Percentiles rank a stretch among this genome's conserved stretches.
Evolutionary conservation across 495 filamentous ascomycete species (phyloP).

Genomic region (Penicillium goetzii): DNA sequence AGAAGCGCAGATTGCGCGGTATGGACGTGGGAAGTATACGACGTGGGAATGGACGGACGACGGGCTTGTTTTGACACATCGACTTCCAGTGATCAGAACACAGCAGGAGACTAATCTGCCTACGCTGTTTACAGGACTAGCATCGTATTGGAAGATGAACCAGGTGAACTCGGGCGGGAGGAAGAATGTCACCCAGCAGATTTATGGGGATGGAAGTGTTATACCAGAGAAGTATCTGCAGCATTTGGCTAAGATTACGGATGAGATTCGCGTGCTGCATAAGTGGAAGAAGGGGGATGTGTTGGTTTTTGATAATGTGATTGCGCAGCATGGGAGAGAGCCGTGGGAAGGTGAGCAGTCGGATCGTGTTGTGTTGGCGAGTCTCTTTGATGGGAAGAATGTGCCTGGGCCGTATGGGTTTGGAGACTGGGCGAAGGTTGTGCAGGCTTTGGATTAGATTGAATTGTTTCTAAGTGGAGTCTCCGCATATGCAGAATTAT

Average conservation of each 20-base stretch:
- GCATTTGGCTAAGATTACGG: slow-evolving; percentile 49
- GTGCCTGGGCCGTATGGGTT: slow-evolving; percentile 49
- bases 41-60: slow-evolving; percentile 56
- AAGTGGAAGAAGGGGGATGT: slow-evolving; percentile 47
- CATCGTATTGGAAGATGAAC: slow-evolving; percentile 48
- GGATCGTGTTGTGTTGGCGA: slow-evolving; percentile 50
- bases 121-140: slow-evolving; percentile 56
- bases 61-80: slow-evolving; percentile 44
- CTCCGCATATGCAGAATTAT: not conserved
- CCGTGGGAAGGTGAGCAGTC: slow-evolving; percentile 51
- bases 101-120: slow-evolving; percentile 54
- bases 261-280: slow-evolving; percentile 52
- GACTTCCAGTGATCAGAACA: slow-evolving; percentile 50
- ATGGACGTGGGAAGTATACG: slow-evolving; percentile 37
- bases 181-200: slow-evolving; percentile 32
- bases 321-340: slow-evolving; percentile 53
- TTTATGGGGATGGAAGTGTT: slow-evolving; percentile 54
- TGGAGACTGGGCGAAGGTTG: slow-evolving; percentile 51
- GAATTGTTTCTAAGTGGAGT: not conserved
- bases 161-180: slow-evolving; percentile 27
- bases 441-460: slow-evolving; percentile 39
- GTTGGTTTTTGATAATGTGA: slow-evolving; percentile 51
- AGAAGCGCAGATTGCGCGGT: slow-evolving; percentile 54
- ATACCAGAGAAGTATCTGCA: slow-evolving; percentile 56
- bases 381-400: slow-evolving; percentile 45